Conservation (phyloP, 1,139 yeast genomes). For the Protomyces arabidopsidicola region DNA sequence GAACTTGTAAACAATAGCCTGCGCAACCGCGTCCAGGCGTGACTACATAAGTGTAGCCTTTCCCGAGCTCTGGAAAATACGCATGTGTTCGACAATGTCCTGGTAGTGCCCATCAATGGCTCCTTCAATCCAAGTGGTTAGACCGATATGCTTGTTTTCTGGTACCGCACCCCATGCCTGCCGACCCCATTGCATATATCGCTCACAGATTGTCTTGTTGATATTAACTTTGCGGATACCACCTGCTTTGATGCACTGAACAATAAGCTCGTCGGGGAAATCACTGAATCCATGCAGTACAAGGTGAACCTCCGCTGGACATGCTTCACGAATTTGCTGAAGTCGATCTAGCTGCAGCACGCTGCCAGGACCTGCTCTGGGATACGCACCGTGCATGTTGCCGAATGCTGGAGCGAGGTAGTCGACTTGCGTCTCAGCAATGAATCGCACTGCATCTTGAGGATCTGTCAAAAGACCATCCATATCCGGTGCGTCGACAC, state of each 20-base stretch:
- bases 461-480: slow-evolving; percentile 37
- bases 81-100: slow-evolving; percentile 1
- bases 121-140: not conserved
- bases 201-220: slow-evolving; percentile 8
- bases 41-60: not conserved
- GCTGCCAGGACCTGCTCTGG: slow-evolving; percentile 37
- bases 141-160: not conserved
- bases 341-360: slow-evolving; percentile 36
- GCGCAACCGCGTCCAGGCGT: too few species aligned
- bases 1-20: too few species aligned
- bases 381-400: slow-evolving; percentile 37
- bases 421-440: slow-evolving; percentile 36
- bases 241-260: slow-evolving; percentile 2
- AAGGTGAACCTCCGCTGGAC: not conserved
- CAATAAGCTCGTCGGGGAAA: not conserved
- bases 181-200: not conserved
- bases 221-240: slow-evolving; percentile 10
- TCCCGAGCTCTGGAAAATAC: not conserved
- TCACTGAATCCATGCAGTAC: slow-evolving; percentile 7
- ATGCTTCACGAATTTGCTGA: not conserved
- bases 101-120: not conserved
- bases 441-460: slow-evolving; percentile 35
- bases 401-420: slow-evolving; percentile 38
- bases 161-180: slow-evolving; percentile 2
- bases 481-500: slow-evolving; percentile 36